Base-by-base conservation (phyloP, 2,329 filamentous ascomycete genomes). In the Monosporascus sp. region DNA sequence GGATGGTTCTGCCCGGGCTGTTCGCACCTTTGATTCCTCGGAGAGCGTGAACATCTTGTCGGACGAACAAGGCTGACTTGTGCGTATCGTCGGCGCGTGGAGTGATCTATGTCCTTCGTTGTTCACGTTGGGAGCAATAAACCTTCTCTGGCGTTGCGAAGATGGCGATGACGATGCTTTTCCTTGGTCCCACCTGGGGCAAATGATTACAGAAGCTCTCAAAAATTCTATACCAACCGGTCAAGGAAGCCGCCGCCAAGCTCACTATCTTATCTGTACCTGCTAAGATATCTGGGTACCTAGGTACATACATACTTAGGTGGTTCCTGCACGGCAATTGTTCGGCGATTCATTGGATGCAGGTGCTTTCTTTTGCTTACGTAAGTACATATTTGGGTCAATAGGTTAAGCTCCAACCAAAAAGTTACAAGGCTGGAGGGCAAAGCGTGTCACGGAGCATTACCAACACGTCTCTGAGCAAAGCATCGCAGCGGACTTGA, bases 21-120 rank as follows among this genome's bases (percentile, higher is more conserved):
- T 43, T 48, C 71, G 61, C 70, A 96, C 93, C 88, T 97, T 97
- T 69, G 92, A 91, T 79, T 99, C 94, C 76, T 99, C 94, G 50
- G 94, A 97, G 62, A 97, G 86, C 67, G 78, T 70, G 59, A 84
- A 80, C 81, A 84, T 84, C 51, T 64, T 80, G 71, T 14, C 31
- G 11, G 31, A 14, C 31, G 31, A 34, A 34, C 31, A 34, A 34
- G 31, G 31, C 31, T 34, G 31, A 34, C 31, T 34, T 3, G 11
- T 34, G 31, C 31, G 9, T 34, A 34, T 34, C 9, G 7, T 45
- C 27, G 49, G 41, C 27, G 17, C 11, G 48, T 11, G 40, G 19
- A 43, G 11, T 8, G 40, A 20, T 20, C 40, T 43, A 43, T 43
- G 40, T 24, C 40, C 40, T 43, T 43, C 1, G 19, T 5, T 43